Conservation (phyloP, 2,329 filamentous ascomycete genomes). For the Penicillium sp. region DNA sequence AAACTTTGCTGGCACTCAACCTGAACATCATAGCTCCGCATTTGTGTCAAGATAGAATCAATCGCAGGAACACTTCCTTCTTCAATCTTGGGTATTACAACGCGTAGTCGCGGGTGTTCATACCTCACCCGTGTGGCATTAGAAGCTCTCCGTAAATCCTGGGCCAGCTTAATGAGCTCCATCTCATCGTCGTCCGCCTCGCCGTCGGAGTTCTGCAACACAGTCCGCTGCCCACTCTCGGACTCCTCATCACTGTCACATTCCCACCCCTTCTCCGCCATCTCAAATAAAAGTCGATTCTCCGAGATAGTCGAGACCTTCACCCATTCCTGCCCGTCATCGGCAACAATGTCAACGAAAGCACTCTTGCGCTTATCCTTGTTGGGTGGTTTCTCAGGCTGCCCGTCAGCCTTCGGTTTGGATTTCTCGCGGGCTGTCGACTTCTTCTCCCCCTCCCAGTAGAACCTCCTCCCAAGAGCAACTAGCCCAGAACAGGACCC, state of each 20-base stretch:
- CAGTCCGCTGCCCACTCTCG: slow-evolving; percentile 29
- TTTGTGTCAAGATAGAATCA: slow-evolving; percentile 57
- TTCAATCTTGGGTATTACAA: slow-evolving; percentile 63
- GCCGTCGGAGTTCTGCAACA: slow-evolving; percentile 29
- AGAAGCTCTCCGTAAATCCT: slow-evolving; percentile 61
- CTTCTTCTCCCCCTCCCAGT: slow-evolving; percentile 41
- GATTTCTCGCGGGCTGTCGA: slow-evolving; percentile 1
- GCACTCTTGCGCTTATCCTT: slow-evolving; percentile 53
- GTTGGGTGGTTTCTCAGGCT: slow-evolving; percentile 31
- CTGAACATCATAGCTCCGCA: slow-evolving; percentile 53
- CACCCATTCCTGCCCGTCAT: slow-evolving; percentile 66
- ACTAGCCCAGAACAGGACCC: slow-evolving; percentile 55
- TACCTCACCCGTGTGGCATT: slow-evolving; percentile 60
- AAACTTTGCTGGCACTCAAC: slow-evolving; percentile 39
- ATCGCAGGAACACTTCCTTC: slow-evolving; percentile 56
- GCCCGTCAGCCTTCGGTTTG: slow-evolving; percentile 12
- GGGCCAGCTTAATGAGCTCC: slow-evolving; percentile 62
- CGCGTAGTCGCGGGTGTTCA: slow-evolving; percentile 58
- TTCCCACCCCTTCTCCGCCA: slow-evolving; percentile 69
- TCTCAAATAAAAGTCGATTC: slow-evolving; percentile 65
- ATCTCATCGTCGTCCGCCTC: slow-evolving; percentile 57
- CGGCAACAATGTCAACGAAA: slow-evolving; percentile 65
- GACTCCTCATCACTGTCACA: slow-evolving; percentile 45
- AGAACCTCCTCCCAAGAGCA: slow-evolving; percentile 60
- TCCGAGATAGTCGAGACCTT: slow-evolving; percentile 69